These are phyloP conservation scores for Fusarium falciforme DNA, from an alignment of 2,329 filamentous ascomycete genomes.

Conservation along the genomic window DNA sequence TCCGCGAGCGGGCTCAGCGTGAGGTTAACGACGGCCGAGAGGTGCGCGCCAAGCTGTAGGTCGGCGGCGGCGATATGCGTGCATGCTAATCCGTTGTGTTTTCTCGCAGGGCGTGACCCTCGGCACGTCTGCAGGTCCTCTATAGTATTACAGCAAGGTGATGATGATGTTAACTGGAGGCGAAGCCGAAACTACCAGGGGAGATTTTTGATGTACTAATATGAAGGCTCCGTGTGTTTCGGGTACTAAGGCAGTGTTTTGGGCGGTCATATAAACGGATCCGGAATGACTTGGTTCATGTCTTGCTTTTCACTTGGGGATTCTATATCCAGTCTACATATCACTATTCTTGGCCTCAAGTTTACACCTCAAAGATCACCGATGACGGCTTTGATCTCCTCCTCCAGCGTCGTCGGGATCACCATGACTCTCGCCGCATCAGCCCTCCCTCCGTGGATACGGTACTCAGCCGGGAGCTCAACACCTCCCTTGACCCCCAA, in stretches of 20 bases:
- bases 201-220: not conserved
- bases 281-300: not conserved
- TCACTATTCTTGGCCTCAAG: not conserved
- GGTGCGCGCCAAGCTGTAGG: slow-evolving; percentile 46
- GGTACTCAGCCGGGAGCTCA: slow-evolving; percentile 58
- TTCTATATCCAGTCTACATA: slow-evolving; percentile 3
- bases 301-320: not conserved
- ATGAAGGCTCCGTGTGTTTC: not conserved
- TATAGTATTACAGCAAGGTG: not conserved
- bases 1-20: slow-evolving; percentile 67
- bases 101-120: slow-evolving; percentile 26
- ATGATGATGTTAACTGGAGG: not conserved
- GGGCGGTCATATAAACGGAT: not conserved
- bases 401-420: slow-evolving; percentile 40
- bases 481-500: slow-evolving; percentile 53
- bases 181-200: not conserved
- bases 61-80: slow-evolving; percentile 37
- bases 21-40: slow-evolving; percentile 59
- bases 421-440: slow-evolving; percentile 32
- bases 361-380: slow-evolving; percentile 11
- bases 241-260: not conserved
- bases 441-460: slow-evolving; percentile 49
- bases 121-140: slow-evolving; percentile 12
- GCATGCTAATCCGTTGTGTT: slow-evolving; percentile 37
- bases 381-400: slow-evolving; percentile 41